phyloP scores from a whole-genome alignment of 192 early-diverging fungal genomes.

The Chytriomyces sp. region DNA sequence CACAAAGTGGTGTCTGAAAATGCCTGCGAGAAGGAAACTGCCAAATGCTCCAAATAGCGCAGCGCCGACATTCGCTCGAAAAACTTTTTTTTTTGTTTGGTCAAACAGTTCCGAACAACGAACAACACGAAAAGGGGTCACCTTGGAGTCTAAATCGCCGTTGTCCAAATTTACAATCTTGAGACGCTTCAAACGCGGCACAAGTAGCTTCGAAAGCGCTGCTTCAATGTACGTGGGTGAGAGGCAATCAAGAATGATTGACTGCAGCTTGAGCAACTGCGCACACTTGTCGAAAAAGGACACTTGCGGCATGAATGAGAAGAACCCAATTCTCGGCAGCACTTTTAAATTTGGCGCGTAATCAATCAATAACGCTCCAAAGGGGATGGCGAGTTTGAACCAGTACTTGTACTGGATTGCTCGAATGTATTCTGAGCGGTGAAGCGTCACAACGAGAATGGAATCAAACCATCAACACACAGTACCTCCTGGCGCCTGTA shows the following conservation, averaged over 20 bases:
- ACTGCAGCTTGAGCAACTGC: background rate
- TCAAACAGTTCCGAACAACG: background rate
- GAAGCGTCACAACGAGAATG: background rate
- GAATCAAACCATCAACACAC: background rate
- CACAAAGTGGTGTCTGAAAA: slow-evolving; percentile 7
- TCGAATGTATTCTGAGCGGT: background rate
- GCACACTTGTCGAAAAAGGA: background rate
- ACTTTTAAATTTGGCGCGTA: slow-evolving; percentile 5
- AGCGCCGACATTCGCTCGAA: too few species aligned
- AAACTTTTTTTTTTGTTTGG: background rate
- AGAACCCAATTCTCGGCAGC: slow-evolving; percentile 11
- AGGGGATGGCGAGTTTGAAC: slow-evolving; percentile 4
- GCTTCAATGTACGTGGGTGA: slow-evolving; percentile 9
- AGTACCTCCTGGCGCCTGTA: slow-evolving; percentile 10
- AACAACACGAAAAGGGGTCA: background rate
- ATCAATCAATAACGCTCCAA: slow-evolving; percentile 9
- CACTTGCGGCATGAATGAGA: slow-evolving; percentile 6
- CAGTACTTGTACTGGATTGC: slow-evolving; percentile 12
- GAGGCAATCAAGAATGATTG: slow-evolving; percentile 5
- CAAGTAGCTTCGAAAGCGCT: background rate
- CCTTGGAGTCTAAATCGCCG: background rate
- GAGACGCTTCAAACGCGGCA: background rate
- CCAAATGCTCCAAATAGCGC: background rate
- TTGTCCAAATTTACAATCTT: slow-evolving; percentile 18
- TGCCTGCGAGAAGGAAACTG: slow-evolving; percentile 11